Base-by-base conservation (phyloP, 805 yeast species). In the Candida oleophila region DNA sequence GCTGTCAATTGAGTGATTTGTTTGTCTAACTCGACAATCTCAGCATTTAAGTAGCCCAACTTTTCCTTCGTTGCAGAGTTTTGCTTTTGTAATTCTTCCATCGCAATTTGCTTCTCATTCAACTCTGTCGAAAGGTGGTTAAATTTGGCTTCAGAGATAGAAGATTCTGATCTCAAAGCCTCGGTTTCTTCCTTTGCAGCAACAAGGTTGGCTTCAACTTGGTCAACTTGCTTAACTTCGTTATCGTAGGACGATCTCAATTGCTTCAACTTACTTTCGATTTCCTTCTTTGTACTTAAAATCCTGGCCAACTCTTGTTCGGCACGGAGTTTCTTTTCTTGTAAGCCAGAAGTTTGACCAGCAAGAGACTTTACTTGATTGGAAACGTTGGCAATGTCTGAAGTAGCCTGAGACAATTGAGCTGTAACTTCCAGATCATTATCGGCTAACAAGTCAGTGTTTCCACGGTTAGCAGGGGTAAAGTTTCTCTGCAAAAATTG, bases 371-470 rank as follows among this genome's bases (percentile, higher is more conserved):
- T 82, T 52, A 89, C 84, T 68, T 91, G 96, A 55, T 85, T 88
- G 0, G 96, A 86, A 37, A 87, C 74, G 55, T 91, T 89, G 14
- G 96, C 96, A 62, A 89, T 78, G 55, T 89, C 96, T 4, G 90
- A 79, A 4, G 94, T 82, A 3, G 96, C 92, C 49, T 80, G 79
- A 1, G 96, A 82, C 42, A 89, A 69, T 57, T 84, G 82, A 22
- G 83, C 81, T 1, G 88, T 77, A 1, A 84, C 76, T 43, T 79
- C 87, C 19, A 19, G 39, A 42, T 61, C 61, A 12, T 71, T 56
- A 49, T 83, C 85, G 0, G 85, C 82, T 45, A 80, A 68, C 43
- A 83, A 63, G 50, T 82, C 88, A 46, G 63, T 66, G 44, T 76
- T 71, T 14, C 18, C 18, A 2, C 7, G n/a, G 15, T 49, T 19